Conservation (phyloP, 2,329 filamentous ascomycete genomes). For the Fusarium pseudonygamai region DNA sequence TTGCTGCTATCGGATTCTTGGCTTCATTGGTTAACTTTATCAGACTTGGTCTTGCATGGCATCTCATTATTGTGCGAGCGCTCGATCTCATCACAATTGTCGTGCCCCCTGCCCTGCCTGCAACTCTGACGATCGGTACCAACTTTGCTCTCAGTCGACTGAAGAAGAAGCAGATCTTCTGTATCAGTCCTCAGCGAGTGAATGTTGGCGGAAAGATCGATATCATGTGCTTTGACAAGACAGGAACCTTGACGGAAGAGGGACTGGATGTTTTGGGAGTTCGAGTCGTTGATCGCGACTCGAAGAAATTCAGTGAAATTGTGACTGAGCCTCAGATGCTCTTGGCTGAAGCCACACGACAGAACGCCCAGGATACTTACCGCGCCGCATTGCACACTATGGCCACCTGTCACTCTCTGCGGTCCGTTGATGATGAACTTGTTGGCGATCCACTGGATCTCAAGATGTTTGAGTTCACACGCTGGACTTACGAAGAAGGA, state of each 20-base stretch:
- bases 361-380: slow-evolving; percentile 47
- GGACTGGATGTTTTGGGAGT: slow-evolving; percentile 93
- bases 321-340: slow-evolving; percentile 71
- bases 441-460: slow-evolving; percentile 94
- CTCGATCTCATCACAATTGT: slow-evolving; percentile 97
- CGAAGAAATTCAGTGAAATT: slow-evolving; percentile 77
- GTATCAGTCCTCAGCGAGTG: slow-evolving; percentile 95
- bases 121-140: slow-evolving; percentile 94
- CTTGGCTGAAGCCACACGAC: slow-evolving; percentile 54
- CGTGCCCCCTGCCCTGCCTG: slow-evolving; percentile 92
- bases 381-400: slow-evolving; percentile 86
- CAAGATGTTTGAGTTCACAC: slow-evolving; percentile 98
- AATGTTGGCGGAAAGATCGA: slow-evolving; percentile 97
- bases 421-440: slow-evolving; percentile 86
- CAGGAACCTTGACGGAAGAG: slow-evolving; percentile 96
- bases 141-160: slow-evolving; percentile 91
- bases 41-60: slow-evolving; percentile 82
- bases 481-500: slow-evolving; percentile 92
- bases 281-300: slow-evolving; percentile 74
- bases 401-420: slow-evolving; percentile 95
- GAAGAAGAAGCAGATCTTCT: slow-evolving; percentile 92
- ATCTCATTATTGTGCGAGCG: slow-evolving; percentile 89
- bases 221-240: slow-evolving; percentile 98
- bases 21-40: slow-evolving; percentile 95
- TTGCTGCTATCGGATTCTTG: slow-evolving; percentile 87